Conservation (phyloP, 176 grass and related monocot species). For the Lolium rigidum region DNA sequence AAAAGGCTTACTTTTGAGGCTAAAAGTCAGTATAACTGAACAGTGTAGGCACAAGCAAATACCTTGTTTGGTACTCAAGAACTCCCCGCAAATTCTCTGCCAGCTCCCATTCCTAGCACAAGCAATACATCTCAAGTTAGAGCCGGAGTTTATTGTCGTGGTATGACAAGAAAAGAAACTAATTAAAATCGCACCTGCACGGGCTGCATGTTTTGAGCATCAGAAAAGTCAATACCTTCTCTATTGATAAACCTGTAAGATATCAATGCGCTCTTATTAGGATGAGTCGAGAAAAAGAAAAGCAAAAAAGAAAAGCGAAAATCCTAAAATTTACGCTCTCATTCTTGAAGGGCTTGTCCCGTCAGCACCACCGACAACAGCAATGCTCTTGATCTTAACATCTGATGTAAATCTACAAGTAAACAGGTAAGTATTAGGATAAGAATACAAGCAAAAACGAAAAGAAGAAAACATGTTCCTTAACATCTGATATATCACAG, state of each 20-base stretch:
- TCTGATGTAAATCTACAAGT: constrained; percentile 89
- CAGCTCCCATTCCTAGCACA: constrained; percentile 94
- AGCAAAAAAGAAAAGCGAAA: background rate
- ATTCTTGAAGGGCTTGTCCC: constrained; percentile 96
- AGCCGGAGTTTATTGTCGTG: constrained; percentile 16
- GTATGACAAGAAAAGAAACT: constrained; percentile 33
- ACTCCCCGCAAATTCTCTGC: constrained; percentile 89
- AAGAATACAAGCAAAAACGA: background rate
- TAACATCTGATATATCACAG: constrained; percentile 12
- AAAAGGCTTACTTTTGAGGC: background rate
- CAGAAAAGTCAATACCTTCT: constrained; percentile 95
- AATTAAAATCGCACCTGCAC: constrained; percentile 69
- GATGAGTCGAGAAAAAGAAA: constrained; percentile 15
- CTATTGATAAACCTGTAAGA: constrained; percentile 93
- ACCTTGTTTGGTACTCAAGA: constrained; percentile 99
- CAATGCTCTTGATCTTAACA: constrained; percentile 99
- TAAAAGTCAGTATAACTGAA: constrained; percentile 15
- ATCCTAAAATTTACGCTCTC: constrained; percentile 78
- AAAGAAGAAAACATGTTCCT: background rate
- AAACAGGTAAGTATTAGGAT: constrained; percentile 30
- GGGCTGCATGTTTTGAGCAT: constrained; percentile 98
- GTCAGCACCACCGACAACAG: constrained; percentile 89
- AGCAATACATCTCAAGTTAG: constrained; percentile 41
- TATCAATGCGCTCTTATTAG: constrained; percentile 17
- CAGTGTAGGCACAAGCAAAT: constrained; percentile 12